These are phyloP conservation scores for Verticillium longisporum DNA, from an alignment of 2,329 filamentous ascomycete species.

Conservation along the genomic window DNA sequence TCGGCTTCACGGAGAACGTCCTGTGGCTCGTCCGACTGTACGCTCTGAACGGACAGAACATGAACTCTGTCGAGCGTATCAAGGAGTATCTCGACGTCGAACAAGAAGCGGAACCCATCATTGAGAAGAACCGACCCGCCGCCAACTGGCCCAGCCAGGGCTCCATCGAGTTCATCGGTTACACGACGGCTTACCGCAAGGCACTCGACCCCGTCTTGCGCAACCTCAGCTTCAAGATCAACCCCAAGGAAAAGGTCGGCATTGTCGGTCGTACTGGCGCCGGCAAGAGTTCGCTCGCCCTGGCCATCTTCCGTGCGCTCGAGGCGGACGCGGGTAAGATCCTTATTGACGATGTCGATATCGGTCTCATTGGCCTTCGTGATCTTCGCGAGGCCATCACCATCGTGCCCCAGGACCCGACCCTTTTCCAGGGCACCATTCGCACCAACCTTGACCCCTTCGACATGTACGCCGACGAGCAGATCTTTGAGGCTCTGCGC, in stretches of 20 bases:
- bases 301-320: slow-evolving; percentile 87
- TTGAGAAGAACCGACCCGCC: slow-evolving; percentile 72
- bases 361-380: slow-evolving; percentile 82
- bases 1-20: slow-evolving; percentile 95
- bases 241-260: slow-evolving; percentile 83
- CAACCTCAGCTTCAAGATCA: slow-evolving; percentile 78
- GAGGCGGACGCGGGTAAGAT: slow-evolving; percentile 90
- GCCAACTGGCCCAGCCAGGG: slow-evolving; percentile 81
- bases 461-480: slow-evolving; percentile 76
- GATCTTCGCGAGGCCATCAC: slow-evolving; percentile 91
- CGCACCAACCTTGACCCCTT: slow-evolving; percentile 93
- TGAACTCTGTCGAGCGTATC: slow-evolving; percentile 97
- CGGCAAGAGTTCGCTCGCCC: slow-evolving; percentile 89
- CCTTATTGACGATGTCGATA: slow-evolving; percentile 81
- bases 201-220: slow-evolving; percentile 85
- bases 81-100: slow-evolving; percentile 97
- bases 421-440: slow-evolving; percentile 87
- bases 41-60: slow-evolving; percentile 94
- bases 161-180: slow-evolving; percentile 78
- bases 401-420: slow-evolving; percentile 96
- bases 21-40: slow-evolving; percentile 95
- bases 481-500: slow-evolving; percentile 80
- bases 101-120: slow-evolving; percentile 75
- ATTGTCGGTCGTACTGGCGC: slow-evolving; percentile 94
- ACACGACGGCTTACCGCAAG: slow-evolving; percentile 80